A percentile compares a stretch with the other conserved stretches of the same genome.
These are phyloP conservation scores for Cryptosporidium baileyi DNA, from an alignment of 169 alveolate genomes.

Conservation along the genomic window DNA sequence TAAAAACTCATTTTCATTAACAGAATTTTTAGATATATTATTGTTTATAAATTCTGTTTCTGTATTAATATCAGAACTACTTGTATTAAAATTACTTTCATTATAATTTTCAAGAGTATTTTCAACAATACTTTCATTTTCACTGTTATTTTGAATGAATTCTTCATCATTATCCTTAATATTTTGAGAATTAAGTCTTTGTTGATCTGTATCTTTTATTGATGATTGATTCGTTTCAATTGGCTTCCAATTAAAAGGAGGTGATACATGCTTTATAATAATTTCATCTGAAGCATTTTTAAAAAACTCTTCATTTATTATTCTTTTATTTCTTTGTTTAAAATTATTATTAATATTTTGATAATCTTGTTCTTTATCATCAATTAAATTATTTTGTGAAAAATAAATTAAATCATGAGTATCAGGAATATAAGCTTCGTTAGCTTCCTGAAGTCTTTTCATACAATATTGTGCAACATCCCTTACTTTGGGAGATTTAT, in stretches of 20 bases:
- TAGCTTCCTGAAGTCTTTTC: constrained; percentile 62
- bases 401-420: not conserved
- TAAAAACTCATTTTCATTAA: not conserved
- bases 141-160: not conserved
- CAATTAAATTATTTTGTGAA: not conserved
- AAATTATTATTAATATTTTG: not conserved
- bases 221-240: not conserved
- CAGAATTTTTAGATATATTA: not conserved
- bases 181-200: not conserved
- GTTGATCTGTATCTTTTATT: not conserved
- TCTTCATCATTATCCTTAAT: not conserved
- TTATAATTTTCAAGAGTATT: not conserved
- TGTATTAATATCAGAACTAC: too few species aligned
- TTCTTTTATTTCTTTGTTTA: constrained; percentile 11
- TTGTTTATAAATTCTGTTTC: too few species aligned
- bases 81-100: not conserved
- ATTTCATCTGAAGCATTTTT: constrained; percentile 65
- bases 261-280: constrained; percentile 36
- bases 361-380: not conserved
- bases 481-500: constrained; percentile 67
- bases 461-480: constrained; percentile 65
- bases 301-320: constrained; percentile 36
- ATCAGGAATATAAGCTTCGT: constrained; percentile 51
- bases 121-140: not conserved
- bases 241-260: constrained; percentile 47